These are phyloP conservation scores for Friedmanniomyces simplex DNA, from an alignment of 495 filamentous ascomycete species.

Conservation along the genomic window DNA sequence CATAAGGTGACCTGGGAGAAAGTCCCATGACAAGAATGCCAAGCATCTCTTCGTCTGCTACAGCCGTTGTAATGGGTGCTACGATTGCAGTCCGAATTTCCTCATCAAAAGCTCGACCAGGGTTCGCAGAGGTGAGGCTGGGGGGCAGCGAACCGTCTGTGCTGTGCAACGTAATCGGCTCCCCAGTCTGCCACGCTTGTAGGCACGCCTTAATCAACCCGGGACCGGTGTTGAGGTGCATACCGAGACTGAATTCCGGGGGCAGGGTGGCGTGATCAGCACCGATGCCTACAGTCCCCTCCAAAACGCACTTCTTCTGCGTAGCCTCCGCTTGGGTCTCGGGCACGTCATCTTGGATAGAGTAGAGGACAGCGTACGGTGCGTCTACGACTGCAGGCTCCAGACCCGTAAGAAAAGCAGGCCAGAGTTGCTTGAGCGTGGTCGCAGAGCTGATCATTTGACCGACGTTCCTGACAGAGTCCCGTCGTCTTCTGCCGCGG, in stretches of 20 bases:
- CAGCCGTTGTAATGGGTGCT: slow-evolving; percentile 58
- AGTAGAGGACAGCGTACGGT: slow-evolving; percentile 56
- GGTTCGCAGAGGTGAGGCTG: slow-evolving; percentile 44
- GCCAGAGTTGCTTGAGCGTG: slow-evolving; percentile 54
- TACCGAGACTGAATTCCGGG: neutral
- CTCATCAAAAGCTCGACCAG: slow-evolving; percentile 53
- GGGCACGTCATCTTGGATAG: slow-evolving; percentile 45
- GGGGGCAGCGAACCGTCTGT: slow-evolving; percentile 46
- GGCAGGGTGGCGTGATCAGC: neutral
- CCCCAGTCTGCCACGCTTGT: slow-evolving; percentile 32
- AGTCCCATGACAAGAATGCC: slow-evolving; percentile 59
- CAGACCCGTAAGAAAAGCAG: slow-evolving; percentile 42
- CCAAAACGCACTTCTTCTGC: slow-evolving; percentile 44
- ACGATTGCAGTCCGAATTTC: slow-evolving; percentile 50
- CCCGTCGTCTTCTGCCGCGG: slow-evolving; percentile 51
- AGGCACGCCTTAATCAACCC: slow-evolving; percentile 35
- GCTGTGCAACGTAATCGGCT: neutral
- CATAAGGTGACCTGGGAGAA: slow-evolving; percentile 54
- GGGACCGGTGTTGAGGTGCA: neutral
- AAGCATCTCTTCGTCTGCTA: slow-evolving; percentile 42
- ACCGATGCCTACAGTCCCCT: slow-evolving; percentile 52
- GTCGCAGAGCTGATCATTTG: slow-evolving; percentile 51
- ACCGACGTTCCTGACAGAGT: slow-evolving; percentile 53
- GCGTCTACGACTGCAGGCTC: slow-evolving; percentile 50
- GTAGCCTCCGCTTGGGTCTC: slow-evolving; percentile 45